Conservation (phyloP, 2,329 filamentous ascomycete genomes). For the Hypoxylon sp. region DNA sequence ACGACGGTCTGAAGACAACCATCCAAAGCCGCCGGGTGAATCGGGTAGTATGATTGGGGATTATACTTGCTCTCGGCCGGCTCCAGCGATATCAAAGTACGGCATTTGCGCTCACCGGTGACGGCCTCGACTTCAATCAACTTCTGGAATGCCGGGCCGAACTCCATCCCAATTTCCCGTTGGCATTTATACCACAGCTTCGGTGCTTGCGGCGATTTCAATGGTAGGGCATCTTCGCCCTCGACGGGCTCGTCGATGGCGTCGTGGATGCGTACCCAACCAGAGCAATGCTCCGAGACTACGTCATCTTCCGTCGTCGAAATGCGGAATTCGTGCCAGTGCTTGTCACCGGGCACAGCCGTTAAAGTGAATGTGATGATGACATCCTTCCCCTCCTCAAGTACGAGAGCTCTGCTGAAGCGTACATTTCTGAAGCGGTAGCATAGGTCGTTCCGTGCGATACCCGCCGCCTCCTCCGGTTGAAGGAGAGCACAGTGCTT, state of each 20-base stretch:
- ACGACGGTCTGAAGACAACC: constrained; percentile 41
- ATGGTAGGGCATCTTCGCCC: background rate
- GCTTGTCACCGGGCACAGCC: constrained; percentile 22
- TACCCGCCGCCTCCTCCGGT: background rate
- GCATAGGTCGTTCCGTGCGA: constrained; percentile 39
- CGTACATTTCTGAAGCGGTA: constrained; percentile 25
- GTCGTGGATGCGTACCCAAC: constrained; percentile 45
- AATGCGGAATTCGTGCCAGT: constrained; percentile 51
- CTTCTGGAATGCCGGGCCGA: constrained; percentile 49
- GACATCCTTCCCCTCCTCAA: constrained; percentile 37
- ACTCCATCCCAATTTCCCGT: constrained; percentile 52
- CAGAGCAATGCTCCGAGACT: constrained; percentile 42
- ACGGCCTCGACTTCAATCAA: constrained; percentile 30
- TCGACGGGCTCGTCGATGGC: constrained; percentile 11
- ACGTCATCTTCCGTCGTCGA: constrained; percentile 18
- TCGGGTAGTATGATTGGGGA: constrained; percentile 48
- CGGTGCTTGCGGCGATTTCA: background rate
- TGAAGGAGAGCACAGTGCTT: constrained; percentile 26
- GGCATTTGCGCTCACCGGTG: constrained; percentile 36
- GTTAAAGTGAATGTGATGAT: constrained; percentile 29
- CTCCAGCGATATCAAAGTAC: constrained; percentile 37
- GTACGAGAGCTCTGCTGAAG: constrained; percentile 45
- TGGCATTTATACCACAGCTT: constrained; percentile 53
- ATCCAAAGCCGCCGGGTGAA: constrained; percentile 50
- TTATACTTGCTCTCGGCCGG: constrained; percentile 40